Evolutionary conservation across 371 early-diverging fungal genomes (phyloP), one percentile per base, ranked within the genome.

Genomic region (Syncephalis fuscata): DNA sequence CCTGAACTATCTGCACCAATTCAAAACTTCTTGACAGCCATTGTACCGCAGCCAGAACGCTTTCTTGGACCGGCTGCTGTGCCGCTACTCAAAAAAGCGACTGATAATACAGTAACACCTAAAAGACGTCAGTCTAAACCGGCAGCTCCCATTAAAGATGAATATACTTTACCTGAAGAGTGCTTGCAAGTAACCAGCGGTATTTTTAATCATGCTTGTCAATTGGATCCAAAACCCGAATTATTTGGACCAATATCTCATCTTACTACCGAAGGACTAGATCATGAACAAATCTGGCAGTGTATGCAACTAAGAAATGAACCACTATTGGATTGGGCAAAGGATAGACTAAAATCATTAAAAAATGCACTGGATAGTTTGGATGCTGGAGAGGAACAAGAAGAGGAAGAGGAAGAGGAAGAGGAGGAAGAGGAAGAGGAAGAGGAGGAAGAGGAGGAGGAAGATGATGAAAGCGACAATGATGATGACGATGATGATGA

Each of bases 231-330:
- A 19, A 21, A 44, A 22, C 44, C 44, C 3, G 19, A 22, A 22
- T 21, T 24, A 11, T 24, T 44, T 44, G 44, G 44, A 39, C 78
- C 77, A 3, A 67, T 83, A 32, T 50, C 59, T 24, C 76, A 74
- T 45, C 57, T 88, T 3, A 66, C 76, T 22, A 66, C 71, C 3
- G 80, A 85, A 37, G 89, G 86, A 0, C 87, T 87, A 55, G 87
- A 88, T 56, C 63, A 71, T 40, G 80, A 83, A 51, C 91, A 90
- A 70, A 78, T 92, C 45, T 94, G 95, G 95, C 88, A 89, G 65
- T 84, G 89, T 59, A 70, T 94, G 48, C 78, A 80, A 38, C 60
- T 85, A 51, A 82, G 81, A 51, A 91, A 92, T 58, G 70, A 72
- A 49, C 85, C 88, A 0, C 80, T 89, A 50, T 55, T 87, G n/a